Evolutionary conservation across 352 stramenopile genomes (phyloP).

Genomic region (Sclerospora graminicola): DNA sequence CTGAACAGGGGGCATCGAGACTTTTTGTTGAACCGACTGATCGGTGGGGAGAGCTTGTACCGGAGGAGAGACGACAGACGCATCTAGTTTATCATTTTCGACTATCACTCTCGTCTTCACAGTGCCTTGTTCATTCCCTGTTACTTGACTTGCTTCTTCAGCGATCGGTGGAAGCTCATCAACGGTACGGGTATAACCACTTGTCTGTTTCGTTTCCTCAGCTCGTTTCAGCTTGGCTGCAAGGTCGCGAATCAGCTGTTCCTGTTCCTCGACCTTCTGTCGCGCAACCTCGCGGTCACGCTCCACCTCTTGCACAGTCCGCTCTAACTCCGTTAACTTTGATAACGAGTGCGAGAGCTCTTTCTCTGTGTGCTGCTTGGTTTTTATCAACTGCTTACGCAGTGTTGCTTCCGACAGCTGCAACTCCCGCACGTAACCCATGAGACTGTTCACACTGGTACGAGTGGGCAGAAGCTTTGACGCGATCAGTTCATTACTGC

Average conservation of each 20-base stretch:
- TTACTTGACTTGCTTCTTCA: conserved; percentile 13
- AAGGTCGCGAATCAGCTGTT: conserved; percentile 31
- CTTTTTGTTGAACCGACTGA: not conserved
- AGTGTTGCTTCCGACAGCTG: conserved; percentile 53
- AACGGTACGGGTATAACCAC: not conserved
- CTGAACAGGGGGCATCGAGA: not conserved
- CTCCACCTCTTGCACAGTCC: conserved; percentile 30
- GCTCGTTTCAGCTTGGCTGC: conserved; percentile 25
- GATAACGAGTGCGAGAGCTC: conserved; percentile 35
- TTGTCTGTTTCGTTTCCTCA: conserved; percentile 10
- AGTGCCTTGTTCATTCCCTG: not conserved
- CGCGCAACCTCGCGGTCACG: conserved; percentile 22
- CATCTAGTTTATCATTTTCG: not conserved
- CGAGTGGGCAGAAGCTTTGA: conserved; percentile 49
- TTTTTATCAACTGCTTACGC: conserved; percentile 46
- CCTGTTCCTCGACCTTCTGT: conserved; percentile 30
- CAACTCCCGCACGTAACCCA: conserved; percentile 69
- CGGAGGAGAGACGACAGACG: not conserved
- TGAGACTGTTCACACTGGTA: conserved; percentile 51
- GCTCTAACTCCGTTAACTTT: conserved; percentile 35
- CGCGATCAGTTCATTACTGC: conserved; percentile 33
- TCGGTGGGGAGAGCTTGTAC: not conserved
- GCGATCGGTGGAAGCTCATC: conserved; percentile 18
- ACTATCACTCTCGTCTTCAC: not conserved
- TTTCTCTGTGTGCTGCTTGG: conserved; percentile 37